Conservation (phyloP, 371 early-diverging fungal genomes). For the Mucor indicus region DNA sequence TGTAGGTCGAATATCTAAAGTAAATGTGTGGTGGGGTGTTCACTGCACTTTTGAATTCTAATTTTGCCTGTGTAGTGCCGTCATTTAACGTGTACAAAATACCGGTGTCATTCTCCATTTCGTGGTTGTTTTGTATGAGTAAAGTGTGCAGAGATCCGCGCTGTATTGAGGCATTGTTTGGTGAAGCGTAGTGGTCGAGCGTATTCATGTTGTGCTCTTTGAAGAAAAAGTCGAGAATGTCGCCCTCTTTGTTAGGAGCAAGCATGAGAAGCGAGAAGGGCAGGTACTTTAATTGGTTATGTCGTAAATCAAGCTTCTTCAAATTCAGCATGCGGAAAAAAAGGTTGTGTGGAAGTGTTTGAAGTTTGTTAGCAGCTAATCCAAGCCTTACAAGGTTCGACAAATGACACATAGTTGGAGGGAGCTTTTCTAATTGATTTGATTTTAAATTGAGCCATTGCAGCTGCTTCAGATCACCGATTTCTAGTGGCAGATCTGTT, state of each 20-base stretch:
- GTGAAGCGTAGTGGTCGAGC: too few species aligned
- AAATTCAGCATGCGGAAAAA: constrained; percentile 31
- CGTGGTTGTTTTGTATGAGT: too few species aligned
- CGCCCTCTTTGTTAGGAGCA: constrained; percentile 10
- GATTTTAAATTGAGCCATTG: constrained; percentile 73
- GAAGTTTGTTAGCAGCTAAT: constrained; percentile 61
- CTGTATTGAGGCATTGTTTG: too few species aligned
- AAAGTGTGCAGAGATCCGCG: too few species aligned
- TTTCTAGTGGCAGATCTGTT: constrained; percentile 44
- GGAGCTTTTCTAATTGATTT: constrained; percentile 58
- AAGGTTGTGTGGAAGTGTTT: constrained; percentile 44
- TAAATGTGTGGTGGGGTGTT: too few species aligned
- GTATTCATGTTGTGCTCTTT: too few species aligned
- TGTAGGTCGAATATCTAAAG: too few species aligned
- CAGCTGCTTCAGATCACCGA: constrained; percentile 47
- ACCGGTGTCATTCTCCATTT: too few species aligned
- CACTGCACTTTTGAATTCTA: too few species aligned
- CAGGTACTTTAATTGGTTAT: constrained; percentile 41
- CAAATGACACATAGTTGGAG: constrained; percentile 50
- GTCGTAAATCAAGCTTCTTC: constrained; percentile 49
- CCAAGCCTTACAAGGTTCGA: constrained; percentile 62
- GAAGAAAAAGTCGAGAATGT: too few species aligned
- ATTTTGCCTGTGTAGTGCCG: too few species aligned
- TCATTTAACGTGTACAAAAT: too few species aligned
- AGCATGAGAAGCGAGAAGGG: constrained; percentile 35